Evolutionary conservation across 2,329 filamentous ascomycete species (phyloP), one percentile per base, ranked within the genome.

Genomic region (Calonectria leucothoes): DNA sequence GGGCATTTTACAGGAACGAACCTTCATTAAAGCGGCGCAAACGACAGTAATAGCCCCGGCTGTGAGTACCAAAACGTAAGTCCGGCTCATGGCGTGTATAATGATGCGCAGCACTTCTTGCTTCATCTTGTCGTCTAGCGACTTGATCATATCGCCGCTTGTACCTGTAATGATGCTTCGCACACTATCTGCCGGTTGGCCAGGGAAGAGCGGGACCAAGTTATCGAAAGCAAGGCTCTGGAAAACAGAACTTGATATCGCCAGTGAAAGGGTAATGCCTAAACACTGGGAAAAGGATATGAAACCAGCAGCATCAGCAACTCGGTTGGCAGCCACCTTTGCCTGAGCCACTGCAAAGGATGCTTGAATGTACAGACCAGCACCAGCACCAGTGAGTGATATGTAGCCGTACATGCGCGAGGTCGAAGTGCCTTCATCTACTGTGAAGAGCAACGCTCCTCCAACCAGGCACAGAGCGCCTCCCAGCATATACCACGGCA

Each of bases 241-340:
- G 57, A 72, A 72, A 8, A 72, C 25, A n/a, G 14, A 72, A 1
- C 66, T 59, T 2, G 48, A 20, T 20, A 69, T 65, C 3, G 70
- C 48, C 1, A 72, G 57, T 5, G 66, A 29, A 51, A 72, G 52
- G 15, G 70, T 42, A 27, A 65, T 52, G 4, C 42, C 51, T 4
- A 80, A 79, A n/a, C 83, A 75, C 75, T 83, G 82, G 17, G 81
- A 78, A 71, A 84, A 78, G 71, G 81, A 82, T 73, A 82, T 81
- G 25, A 84, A 69, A 1, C 81, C 79, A 6, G 80, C 75, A 33
- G 77, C 77, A 66, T 84, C 82, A 4, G 81, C 57, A 1, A 76
- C 74, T 1, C 73, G 64, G 7, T 78, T 67, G 1, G 71, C 73
- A 8, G 80, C 69, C 25, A 82, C 79, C 17, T 77, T 77, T 39